phyloP scores from a whole-genome alignment of 305 asterid genomes.

The Rubia balearica region DNA sequence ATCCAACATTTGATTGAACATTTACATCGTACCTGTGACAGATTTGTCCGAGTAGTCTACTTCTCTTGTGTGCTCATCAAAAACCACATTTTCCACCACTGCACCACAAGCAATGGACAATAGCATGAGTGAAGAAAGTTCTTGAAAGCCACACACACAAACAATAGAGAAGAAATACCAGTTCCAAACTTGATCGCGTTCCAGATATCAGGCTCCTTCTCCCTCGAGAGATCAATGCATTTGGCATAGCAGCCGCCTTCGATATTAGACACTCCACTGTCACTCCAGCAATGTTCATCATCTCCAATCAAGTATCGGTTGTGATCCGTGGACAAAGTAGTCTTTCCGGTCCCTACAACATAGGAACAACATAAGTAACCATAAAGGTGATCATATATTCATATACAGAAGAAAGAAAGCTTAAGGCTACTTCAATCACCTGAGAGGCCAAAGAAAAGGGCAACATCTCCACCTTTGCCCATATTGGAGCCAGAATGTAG shows the following conservation, averaged over 20 bases:
- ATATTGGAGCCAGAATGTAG: slow-evolving; percentile 87
- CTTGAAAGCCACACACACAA: neutral
- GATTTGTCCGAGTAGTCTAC: slow-evolving; percentile 87
- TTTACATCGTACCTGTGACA: slow-evolving; percentile 53
- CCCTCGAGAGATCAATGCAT: slow-evolving; percentile 76
- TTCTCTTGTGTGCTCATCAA: slow-evolving; percentile 82
- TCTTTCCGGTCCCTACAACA: slow-evolving; percentile 79
- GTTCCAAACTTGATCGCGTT: slow-evolving; percentile 91
- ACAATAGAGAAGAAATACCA: slow-evolving; percentile 44
- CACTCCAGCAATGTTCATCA: slow-evolving; percentile 98
- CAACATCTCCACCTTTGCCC: slow-evolving; percentile 92
- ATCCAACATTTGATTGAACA: neutral
- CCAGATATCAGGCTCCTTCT: slow-evolving; percentile 98
- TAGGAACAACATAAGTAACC: neutral
- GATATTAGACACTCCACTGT: slow-evolving; percentile 78
- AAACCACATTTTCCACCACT: slow-evolving; percentile 87
- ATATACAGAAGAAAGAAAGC: neutral
- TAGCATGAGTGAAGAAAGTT: neutral
- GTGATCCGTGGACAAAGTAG: slow-evolving; percentile 82
- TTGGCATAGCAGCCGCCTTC: slow-evolving; percentile 99
- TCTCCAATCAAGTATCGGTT: slow-evolving; percentile 87
- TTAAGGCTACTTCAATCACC: slow-evolving; percentile 30
- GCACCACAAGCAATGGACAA: slow-evolving; percentile 1
- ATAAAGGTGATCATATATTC: neutral
- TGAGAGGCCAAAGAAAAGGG: slow-evolving; percentile 87